A percentile compares a stretch with the other conserved stretches of the same genome.
phyloP scores from a whole-genome alignment of 495 filamentous ascomycete genomes.

The Xylaria longipes region DNA sequence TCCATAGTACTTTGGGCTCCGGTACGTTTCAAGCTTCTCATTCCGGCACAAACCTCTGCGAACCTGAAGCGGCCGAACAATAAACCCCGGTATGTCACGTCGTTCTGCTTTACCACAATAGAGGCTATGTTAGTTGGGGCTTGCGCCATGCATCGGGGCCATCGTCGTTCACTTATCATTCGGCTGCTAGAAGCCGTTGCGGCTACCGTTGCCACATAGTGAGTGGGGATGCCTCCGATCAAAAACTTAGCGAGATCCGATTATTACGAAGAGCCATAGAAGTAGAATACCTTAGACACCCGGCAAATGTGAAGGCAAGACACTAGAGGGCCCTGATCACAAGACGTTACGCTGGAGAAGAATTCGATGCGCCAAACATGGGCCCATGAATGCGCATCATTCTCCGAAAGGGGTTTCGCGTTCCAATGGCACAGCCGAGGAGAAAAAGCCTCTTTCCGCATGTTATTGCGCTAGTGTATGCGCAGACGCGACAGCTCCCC shows the following conservation, averaged over 20 bases:
- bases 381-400: slow-evolving; percentile 20
- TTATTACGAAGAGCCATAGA: neutral
- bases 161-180: slow-evolving; percentile 3
- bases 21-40: slow-evolving; percentile 23
- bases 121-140: slow-evolving; percentile 16
- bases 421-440: slow-evolving; percentile 21
- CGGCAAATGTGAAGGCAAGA: slow-evolving; percentile 10
- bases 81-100: slow-evolving; percentile 20
- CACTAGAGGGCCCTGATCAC: neutral
- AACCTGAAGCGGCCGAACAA: slow-evolving; percentile 18
- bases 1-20: slow-evolving; percentile 23
- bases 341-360: slow-evolving; percentile 13
- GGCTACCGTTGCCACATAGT: slow-evolving; percentile 6
- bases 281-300: neutral
- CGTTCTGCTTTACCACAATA: slow-evolving; percentile 13
- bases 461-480: slow-evolving; percentile 16
- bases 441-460: slow-evolving; percentile 22
- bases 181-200: slow-evolving; percentile 17
- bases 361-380: slow-evolving; percentile 17
- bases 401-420: slow-evolving; percentile 21
- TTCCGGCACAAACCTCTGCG: slow-evolving; percentile 21
- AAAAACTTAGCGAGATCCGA: neutral
- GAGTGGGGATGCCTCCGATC: slow-evolving; percentile 17
- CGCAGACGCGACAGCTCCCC: slow-evolving; percentile 22
- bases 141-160: slow-evolving; percentile 14